Conservation (phyloP, 176 grass and related monocot species). For the Carex cristatella region DNA sequence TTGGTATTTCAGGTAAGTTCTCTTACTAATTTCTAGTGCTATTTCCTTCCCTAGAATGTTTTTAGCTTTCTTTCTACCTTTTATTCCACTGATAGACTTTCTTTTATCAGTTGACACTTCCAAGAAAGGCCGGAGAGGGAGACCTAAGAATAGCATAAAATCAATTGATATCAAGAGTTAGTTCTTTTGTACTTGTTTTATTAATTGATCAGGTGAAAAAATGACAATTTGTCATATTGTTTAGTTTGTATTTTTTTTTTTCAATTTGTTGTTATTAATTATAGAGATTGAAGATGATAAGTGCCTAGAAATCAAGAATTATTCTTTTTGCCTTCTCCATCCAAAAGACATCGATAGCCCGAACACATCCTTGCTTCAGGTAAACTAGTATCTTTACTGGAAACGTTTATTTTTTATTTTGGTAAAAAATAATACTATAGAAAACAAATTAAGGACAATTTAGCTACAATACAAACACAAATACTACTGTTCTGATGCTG, state of each 20-base stretch:
- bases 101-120: conserved; percentile 35
- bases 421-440: not conserved
- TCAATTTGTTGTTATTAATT: not conserved
- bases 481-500: not conserved
- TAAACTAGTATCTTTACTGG: conserved; percentile 16
- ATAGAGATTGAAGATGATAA: not conserved
- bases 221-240: not conserved
- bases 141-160: not conserved
- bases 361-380: conserved; percentile 57
- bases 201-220: not conserved
- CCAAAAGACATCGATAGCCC: conserved; percentile 43
- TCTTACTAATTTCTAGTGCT: not conserved
- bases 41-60: not conserved
- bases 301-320: not conserved
- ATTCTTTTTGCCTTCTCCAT: conserved; percentile 51
- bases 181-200: not conserved
- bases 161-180: conserved; percentile 16
- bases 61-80: not conserved
- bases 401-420: not conserved
- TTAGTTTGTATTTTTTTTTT: not conserved
- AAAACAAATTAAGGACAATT: not conserved
- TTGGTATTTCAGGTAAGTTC: conserved; percentile 38
- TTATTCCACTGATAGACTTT: not conserved
- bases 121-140: conserved; percentile 5
- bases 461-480: not conserved